Base-by-base conservation (phyloP, 352 stramenopile genomes). In the Phytophthora kernoviae region DNA sequence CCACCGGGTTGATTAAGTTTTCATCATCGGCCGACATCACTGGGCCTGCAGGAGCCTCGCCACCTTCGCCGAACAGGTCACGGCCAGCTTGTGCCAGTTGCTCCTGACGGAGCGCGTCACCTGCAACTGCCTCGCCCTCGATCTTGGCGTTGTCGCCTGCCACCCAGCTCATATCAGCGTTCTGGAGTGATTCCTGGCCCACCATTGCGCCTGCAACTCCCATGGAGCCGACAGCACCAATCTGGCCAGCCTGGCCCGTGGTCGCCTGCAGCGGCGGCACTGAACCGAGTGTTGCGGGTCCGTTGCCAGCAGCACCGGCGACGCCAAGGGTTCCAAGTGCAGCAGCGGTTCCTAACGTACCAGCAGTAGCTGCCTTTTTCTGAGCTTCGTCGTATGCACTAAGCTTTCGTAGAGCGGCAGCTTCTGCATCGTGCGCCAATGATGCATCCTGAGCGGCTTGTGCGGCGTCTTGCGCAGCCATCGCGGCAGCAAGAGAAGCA, bases 1-100 rank as follows among this genome's bases (percentile, higher is more conserved):
- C 73, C 41, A 96, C 87, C 4, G 87, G 85, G 69, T 94, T 96
- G 39, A 85, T 76, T 51, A 94, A 42, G 61, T 93, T 93, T 60
- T 96, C 87, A 51, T 96, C 87, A 21, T 96, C 87, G 17, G 87
- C 87, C 33, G 84, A 91, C 70, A 94, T 91, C 22, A 96, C 66
- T 2, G 85, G 87, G 22, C 87, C 87, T 65, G 83, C 70, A 20
- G 84, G 81, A 48, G 84, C 70, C 53, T 93, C 87, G 30, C 84
- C 82, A 18, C 85, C 87, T 53, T 96, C 87, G 46, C 87, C 87
- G 52, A 94, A 96, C 17, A 96, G 65, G 47, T 96, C 87, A 41
- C 84, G 79, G 15, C 87, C 87, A 52, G 87, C 87, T 62, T 96
- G 84, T 3, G 84, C 85, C 42, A 96, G 83, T 63, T 96, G 80